Base-by-base conservation (phyloP, 23 red algal genomes). In the Pyropia yezoensis region DNA sequence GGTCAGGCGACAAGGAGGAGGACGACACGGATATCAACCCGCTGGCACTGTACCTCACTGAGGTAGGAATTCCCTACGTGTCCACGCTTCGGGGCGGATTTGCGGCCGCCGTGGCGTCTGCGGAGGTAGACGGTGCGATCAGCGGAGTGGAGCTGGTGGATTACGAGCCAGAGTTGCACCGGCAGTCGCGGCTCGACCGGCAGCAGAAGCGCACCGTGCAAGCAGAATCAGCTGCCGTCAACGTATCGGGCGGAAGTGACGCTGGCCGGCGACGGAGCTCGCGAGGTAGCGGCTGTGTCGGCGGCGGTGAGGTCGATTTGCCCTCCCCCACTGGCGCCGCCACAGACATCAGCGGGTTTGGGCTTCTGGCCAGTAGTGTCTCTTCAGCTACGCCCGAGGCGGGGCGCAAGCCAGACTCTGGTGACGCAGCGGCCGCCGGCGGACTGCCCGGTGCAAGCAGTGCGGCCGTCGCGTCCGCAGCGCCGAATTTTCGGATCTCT, bases 11-110 rank as follows among this genome's bases (percentile, higher is more conserved):
- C 22, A 54, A 74, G 18, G 79, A 78, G 58, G 75, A 82, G 30
- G 82, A 88, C 74, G 76, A 82, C n/a, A 55, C 82, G 50, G 94
- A 91, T 61, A 60, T 88, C 19, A 81, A 95, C 66, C 76, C 88
- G 47, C 52, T 98, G 20, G 81, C 75, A 32, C 52, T 86, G 8
- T 76, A 70, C 50, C 67, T 98, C 25, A 84, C 80, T n/a, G 49
- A 85, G 56, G 59, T 66, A 22, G 75, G 80, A 6, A 74, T 98
- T 34, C 65, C 65, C 14, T 98, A 88, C 57, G 94, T 98, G 15
- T 85, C 71, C 7, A 65, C 77, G 18, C 83, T 98, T 65, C 70
- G 78, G 18, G 85, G 85, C 8, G 94, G 94, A 7, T 90, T 98
- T 76, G 34, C 50, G 18, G 76, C 78, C 17, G 78, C 72, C 47